Evolutionary conservation across 192 early-diverging fungal species (phyloP).

Genomic region (Podila verticillata): DNA sequence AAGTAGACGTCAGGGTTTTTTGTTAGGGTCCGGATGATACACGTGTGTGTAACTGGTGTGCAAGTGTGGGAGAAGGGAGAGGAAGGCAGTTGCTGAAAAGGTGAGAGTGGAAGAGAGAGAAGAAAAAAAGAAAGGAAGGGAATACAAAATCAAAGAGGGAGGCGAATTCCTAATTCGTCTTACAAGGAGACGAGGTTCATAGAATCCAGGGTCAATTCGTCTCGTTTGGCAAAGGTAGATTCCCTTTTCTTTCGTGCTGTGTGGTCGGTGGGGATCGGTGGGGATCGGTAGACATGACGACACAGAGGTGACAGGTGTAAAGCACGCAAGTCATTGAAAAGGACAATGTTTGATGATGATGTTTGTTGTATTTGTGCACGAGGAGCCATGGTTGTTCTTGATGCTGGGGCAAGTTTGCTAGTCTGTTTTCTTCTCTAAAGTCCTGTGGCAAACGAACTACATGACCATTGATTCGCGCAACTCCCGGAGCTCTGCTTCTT

Average conservation of each 20-base stretch:
- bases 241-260: too few relatives aligned
- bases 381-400: not conserved
- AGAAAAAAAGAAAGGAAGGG: constrained; percentile 4
- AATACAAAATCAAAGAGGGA: not conserved
- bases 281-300: too few relatives aligned
- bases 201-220: too few relatives aligned
- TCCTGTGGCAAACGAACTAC: constrained; percentile 19
- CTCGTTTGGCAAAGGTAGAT: too few relatives aligned
- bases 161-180: not conserved
- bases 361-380: too few relatives aligned
- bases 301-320: too few relatives aligned
- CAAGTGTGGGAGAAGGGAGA: not conserved
- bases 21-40: not conserved
- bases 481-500: constrained; percentile 84
- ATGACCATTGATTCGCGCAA: constrained; percentile 83
- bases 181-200: too few relatives aligned
- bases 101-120: constrained; percentile 9
- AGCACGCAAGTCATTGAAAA: too few relatives aligned
- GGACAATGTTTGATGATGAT: too few relatives aligned
- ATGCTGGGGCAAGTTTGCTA: not conserved
- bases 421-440: not conserved
- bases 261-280: too few relatives aligned
- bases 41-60: not conserved
- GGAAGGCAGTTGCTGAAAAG: not conserved
- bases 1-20: not conserved